Percentiles rank a stretch among this genome's conserved stretches.
These are phyloP conservation scores for Wickerhamomyces sp. DNA, from an alignment of 1,139 yeast genomes.

Conservation along the genomic window DNA sequence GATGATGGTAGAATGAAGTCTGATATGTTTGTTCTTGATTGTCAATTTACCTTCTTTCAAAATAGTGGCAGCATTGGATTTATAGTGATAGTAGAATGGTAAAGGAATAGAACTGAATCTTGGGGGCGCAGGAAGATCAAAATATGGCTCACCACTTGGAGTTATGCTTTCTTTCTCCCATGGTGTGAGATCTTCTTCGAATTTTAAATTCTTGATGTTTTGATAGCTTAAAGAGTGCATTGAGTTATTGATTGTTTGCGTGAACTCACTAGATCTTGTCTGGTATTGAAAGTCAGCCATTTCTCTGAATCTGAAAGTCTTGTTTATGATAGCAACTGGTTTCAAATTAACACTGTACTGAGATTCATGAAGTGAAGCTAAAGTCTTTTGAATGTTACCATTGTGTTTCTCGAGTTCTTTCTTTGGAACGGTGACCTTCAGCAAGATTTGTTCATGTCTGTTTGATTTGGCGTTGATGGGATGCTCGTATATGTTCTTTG, in stretches of 20 bases:
- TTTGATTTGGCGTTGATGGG: conserved; percentile 58
- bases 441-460: conserved; percentile 52
- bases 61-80: conserved; percentile 49
- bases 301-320: conserved; percentile 74
- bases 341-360: conserved; percentile 34
- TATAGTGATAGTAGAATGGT: conserved; percentile 69
- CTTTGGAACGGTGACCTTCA: conserved; percentile 70
- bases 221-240: conserved; percentile 35
- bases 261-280: conserved; percentile 52
- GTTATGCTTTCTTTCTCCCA: conserved; percentile 14
- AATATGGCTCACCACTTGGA: conserved; percentile 7
- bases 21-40: conserved; percentile 32
- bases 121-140: conserved; percentile 85
- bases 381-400: conserved; percentile 48
- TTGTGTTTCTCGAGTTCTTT: conserved; percentile 41
- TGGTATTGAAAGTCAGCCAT: conserved; percentile 83
- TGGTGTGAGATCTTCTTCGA: conserved; percentile 20
- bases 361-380: conserved; percentile 27
- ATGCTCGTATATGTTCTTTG: conserved; percentile 76
- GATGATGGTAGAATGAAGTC: conserved; percentile 42
- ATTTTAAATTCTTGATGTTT: conserved; percentile 30
- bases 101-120: conserved; percentile 68
- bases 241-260: conserved; percentile 35
- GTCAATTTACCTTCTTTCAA: conserved; percentile 50
- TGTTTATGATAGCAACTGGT: conserved; percentile 67